Percentiles rank a stretch among this genome's conserved stretches.
Evolutionary conservation across 2,329 filamentous ascomycete species (phyloP).

Genomic region (Fusarium algeriense): DNA sequence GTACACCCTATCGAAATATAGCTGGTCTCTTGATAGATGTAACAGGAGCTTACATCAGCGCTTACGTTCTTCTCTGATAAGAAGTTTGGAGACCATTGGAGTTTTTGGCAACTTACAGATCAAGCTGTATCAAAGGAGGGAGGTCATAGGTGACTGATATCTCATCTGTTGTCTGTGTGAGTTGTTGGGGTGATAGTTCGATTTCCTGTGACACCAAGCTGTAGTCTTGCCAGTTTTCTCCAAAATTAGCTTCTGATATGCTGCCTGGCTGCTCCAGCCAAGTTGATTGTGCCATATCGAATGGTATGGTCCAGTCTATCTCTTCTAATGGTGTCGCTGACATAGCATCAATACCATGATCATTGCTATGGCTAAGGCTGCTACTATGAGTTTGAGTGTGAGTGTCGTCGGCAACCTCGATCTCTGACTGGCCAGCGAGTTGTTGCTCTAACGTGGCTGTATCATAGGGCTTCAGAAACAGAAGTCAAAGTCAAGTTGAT

Average conservation of each 20-base stretch:
- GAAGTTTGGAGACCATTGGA: neutral
- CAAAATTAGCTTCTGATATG: neutral
- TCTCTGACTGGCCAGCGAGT: neutral
- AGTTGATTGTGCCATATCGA: neutral
- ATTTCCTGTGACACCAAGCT: neutral
- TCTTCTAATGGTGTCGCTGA: neutral
- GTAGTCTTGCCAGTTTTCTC: neutral
- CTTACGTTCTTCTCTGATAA: no score
- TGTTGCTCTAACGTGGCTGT: neutral
- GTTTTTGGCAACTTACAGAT: neutral
- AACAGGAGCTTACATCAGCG: neutral
- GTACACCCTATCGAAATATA: neutral
- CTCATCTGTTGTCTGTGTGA: neutral
- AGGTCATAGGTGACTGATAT: neutral
- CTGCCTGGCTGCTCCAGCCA: neutral
- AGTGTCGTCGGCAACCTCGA: neutral
- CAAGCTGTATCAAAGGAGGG: neutral
- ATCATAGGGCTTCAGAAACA: neutral
- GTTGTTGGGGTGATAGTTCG: neutral
- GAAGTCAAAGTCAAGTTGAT: fast-evolving
- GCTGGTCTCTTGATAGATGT: neutral
- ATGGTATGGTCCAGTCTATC: neutral
- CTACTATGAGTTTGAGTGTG: neutral
- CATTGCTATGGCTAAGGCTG: neutral
- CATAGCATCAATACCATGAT: neutral